phyloP scores from a whole-genome alignment of 768 basidiomycete species.

The Hemileccinum rubropunctum region DNA sequence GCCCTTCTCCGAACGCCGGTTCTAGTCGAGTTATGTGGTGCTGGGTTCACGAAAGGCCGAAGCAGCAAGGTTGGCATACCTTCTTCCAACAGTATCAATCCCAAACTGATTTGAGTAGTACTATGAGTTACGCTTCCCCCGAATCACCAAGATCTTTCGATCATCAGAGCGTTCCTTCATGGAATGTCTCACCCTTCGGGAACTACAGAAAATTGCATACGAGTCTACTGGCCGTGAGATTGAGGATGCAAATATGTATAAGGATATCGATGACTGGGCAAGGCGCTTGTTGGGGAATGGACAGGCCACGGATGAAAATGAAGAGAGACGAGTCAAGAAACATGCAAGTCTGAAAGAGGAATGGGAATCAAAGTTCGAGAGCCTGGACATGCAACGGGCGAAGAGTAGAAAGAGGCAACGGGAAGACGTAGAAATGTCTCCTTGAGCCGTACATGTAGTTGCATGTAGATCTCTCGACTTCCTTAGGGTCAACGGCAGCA shows the following conservation, averaged over 20 bases:
- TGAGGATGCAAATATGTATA: constrained; percentile 33
- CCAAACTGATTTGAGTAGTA: constrained; percentile 40
- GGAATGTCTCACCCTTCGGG: constrained; percentile 48
- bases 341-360: constrained; percentile 34
- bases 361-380: constrained; percentile 44
- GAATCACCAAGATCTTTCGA: constrained; percentile 69
- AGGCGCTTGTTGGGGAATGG: constrained; percentile 39
- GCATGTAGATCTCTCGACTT: background rate
- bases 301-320: constrained; percentile 32
- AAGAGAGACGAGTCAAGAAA: constrained; percentile 36
- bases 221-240: constrained; percentile 51
- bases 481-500: too few relatives aligned
- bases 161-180: constrained; percentile 62
- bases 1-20: constrained; percentile 61
- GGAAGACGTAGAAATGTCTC: constrained; percentile 26
- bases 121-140: constrained; percentile 83
- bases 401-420: constrained; percentile 21
- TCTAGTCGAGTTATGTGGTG: constrained; percentile 73
- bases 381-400: constrained; percentile 18
- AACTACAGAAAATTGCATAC: constrained; percentile 54
- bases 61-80: constrained; percentile 46
- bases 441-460: constrained; percentile 5
- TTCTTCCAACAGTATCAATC: background rate
- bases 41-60: constrained; percentile 75
- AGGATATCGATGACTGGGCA: constrained; percentile 50